phyloP scores from a whole-genome alignment of 768 basidiomycete species.

The Suillus subluteus region DNA sequence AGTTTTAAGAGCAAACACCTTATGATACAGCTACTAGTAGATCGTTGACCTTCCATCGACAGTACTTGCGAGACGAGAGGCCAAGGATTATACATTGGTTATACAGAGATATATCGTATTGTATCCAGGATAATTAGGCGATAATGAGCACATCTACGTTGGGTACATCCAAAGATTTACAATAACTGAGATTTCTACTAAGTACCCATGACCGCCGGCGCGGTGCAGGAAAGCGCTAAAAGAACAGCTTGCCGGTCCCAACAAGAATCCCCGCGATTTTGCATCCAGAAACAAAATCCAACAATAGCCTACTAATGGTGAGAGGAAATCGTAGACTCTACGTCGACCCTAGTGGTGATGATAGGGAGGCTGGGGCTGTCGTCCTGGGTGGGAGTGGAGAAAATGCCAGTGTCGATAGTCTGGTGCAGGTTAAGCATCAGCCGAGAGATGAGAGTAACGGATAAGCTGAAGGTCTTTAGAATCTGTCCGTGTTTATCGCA shows the following conservation, averaged over 20 bases:
- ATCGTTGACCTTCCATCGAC: not conserved
- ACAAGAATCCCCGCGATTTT: not conserved
- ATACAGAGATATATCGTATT: no score
- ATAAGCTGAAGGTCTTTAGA: not conserved
- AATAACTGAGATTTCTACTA: not conserved
- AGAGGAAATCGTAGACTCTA: not conserved
- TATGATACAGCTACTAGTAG: not conserved
- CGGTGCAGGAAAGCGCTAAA: not conserved
- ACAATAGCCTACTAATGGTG: not conserved
- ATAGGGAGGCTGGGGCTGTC: not conserved
- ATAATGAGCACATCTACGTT: not conserved
- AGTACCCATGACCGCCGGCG: not conserved
- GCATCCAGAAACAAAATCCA: not conserved
- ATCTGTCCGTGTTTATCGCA: not conserved
- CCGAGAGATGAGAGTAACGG: not conserved
- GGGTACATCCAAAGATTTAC: no score
- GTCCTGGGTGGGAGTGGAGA: not conserved
- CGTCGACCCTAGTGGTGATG: not conserved
- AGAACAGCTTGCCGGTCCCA: not conserved
- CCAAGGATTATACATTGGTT: no score
- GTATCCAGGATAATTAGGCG: no score
- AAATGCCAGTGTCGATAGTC: not conserved
- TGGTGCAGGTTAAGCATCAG: not conserved
- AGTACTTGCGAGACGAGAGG: no score
- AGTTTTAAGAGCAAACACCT: not conserved